phyloP scores from a whole-genome alignment of 2,329 filamentous ascomycete species.

The Hawksworthiomyces lignivorus region DNA sequence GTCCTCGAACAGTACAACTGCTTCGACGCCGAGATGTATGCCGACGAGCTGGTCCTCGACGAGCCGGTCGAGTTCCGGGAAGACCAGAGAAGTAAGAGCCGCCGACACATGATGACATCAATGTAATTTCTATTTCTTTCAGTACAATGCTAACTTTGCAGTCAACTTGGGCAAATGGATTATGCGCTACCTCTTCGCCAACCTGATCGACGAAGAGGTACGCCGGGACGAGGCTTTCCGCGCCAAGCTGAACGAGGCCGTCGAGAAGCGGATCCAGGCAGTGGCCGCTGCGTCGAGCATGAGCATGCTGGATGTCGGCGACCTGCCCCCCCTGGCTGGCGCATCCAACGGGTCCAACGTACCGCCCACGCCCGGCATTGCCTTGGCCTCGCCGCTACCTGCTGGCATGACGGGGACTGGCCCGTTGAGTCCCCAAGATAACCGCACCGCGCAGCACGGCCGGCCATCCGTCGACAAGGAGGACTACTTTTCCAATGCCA shows the following conservation, averaged over 20 bases:
- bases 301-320: constrained; percentile 4
- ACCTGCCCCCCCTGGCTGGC: background rate
- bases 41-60: constrained; percentile 72
- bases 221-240: constrained; percentile 69
- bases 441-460: constrained; percentile 46
- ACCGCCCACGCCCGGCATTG: constrained; percentile 42
- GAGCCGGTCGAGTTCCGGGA: constrained; percentile 77
- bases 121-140: constrained; percentile 15
- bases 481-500: constrained; percentile 70
- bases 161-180: constrained; percentile 98
- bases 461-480: constrained; percentile 55
- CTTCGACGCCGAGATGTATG: constrained; percentile 96
- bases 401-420: constrained; percentile 26
- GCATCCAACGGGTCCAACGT: background rate
- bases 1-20: constrained; percentile 90
- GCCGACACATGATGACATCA: too few species aligned
- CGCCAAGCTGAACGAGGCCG: constrained; percentile 55
- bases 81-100: constrained; percentile 75
- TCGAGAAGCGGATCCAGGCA: constrained; percentile 50
- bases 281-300: constrained; percentile 39
- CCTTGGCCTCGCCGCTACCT: constrained; percentile 57
- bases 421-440: constrained; percentile 43
- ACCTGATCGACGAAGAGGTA: constrained; percentile 85
- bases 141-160: constrained; percentile 27
- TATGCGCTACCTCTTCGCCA: constrained; percentile 81